Base-by-base conservation (phyloP, 306 rosid genomes). In the Lupinus albus region DNA sequence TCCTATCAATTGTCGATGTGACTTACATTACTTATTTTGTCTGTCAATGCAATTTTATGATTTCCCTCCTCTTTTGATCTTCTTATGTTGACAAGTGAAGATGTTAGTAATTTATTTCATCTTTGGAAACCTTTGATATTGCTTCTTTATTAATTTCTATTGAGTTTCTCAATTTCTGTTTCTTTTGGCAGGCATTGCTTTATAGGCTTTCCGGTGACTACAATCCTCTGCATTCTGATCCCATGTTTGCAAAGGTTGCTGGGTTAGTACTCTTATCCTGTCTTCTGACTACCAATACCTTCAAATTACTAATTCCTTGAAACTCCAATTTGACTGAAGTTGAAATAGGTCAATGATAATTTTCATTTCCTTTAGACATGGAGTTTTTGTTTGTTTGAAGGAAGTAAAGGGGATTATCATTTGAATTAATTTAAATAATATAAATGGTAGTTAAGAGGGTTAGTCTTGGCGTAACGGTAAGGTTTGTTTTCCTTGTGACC, bases 161-260 rank as follows among this genome's bases (percentile, higher is more conserved):
- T n/a, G 16, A 32, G n/a, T 58, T 35, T 63, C 41, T 75, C 62
- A 80, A n/a, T 49, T 67, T 16, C 32, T 71, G 51, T 58, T 72
- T 58, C 47, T 62, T 78, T 83, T 63, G 81, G 77, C 94, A 93
- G 99, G 99, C 99, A 41, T 83, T 93, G 84, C 77, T 93, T 53
- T 93, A 93, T 67, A 83, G 94, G 76, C 76, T 93, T 57, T 85
- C 96, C 4, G 99, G 99, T 59, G 97, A 93, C 74, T 79, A 90
- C 71, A 93, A 90, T 67, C 99, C 94, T 75, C 86, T 93, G 64
- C 99, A 93, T 81, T 90, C 99, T 21, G 99, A 90, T 82, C 97
- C 97, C 41, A 46, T 52, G 67, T 8, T 93, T 51, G 97, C 96
- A 20, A 88, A 86, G 80, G 77, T 74, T 86, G 97, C 97, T 4